Evolutionary conservation across 805 yeast species (phyloP).

Genomic region (Candida silvicultrix): DNA sequence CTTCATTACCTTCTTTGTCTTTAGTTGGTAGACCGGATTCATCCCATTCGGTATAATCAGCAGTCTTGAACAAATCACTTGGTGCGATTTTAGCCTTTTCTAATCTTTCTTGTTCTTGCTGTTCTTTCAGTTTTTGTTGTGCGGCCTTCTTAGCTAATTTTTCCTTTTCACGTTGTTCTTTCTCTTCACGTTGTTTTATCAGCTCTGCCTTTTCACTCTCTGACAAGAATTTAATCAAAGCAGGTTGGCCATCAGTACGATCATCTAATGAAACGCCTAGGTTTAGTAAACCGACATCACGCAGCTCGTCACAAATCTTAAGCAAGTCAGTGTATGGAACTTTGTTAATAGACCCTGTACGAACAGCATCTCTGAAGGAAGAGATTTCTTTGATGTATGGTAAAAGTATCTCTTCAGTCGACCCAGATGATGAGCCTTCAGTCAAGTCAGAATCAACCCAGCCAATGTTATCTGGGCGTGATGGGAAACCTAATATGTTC

Average conservation of each 20-base stretch:
- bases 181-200: conserved; percentile 48
- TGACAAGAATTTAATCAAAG: conserved; percentile 76
- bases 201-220: conserved; percentile 64
- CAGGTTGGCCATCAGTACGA: conserved; percentile 68
- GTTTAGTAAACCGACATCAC: conserved; percentile 65
- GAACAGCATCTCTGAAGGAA: conserved; percentile 74
- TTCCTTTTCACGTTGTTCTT: conserved; percentile 45
- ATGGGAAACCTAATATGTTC: conserved; percentile 67
- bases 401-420: conserved; percentile 60
- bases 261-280: conserved; percentile 87
- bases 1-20: conserved; percentile 71
- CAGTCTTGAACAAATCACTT: conserved; percentile 61
- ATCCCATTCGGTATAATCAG: conserved; percentile 72
- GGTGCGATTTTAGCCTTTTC: conserved; percentile 71
- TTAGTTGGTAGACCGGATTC: conserved; percentile 77
- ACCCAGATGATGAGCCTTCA: conserved; percentile 12
- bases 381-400: conserved; percentile 80
- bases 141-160: conserved; percentile 55
- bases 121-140: conserved; percentile 47
- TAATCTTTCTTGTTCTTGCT: conserved; percentile 54
- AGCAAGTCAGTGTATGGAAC: conserved; percentile 48
- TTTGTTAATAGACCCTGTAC: conserved; percentile 63
- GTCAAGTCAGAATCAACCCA: conserved; percentile 50
- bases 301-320: conserved; percentile 64
- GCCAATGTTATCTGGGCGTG: conserved; percentile 67